These are phyloP conservation scores for Sesbania bispinosa DNA, from an alignment of 306 rosid species.

Conservation along the genomic window DNA sequence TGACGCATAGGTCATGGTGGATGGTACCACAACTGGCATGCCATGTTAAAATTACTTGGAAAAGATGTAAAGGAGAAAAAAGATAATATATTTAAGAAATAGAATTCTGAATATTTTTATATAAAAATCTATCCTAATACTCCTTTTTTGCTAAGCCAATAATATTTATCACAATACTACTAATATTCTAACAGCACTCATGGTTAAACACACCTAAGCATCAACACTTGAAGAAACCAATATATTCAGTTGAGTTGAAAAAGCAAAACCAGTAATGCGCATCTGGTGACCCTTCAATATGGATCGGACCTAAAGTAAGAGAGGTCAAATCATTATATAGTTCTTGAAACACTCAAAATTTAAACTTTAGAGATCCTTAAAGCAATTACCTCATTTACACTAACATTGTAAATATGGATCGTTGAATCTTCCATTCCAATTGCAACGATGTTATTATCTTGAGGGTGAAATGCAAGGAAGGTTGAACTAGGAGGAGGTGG, in stretches of 20 bases:
- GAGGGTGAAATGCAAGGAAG: conserved; percentile 60
- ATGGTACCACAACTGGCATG: no score
- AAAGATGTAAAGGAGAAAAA: no score
- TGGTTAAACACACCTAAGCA: conserved; percentile 54
- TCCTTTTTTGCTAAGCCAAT: neutral
- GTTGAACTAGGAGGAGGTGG: conserved; percentile 66
- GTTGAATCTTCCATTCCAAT: conserved; percentile 72
- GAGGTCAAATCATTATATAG: neutral
- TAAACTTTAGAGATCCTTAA: neutral
- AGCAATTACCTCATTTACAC: conserved; percentile 54
- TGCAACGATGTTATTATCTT: conserved; percentile 70
- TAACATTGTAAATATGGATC: conserved; percentile 58
- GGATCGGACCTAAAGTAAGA: conserved; percentile 39
- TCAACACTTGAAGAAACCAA: conserved; percentile 70
- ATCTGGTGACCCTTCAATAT: conserved; percentile 66
- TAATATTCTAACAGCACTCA: neutral
- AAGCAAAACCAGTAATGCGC: conserved; percentile 63
- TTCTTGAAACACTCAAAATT: conserved; percentile 11
- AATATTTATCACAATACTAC: neutral
- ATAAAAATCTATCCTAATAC: neutral
- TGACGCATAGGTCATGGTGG: no score
- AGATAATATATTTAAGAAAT: no score
- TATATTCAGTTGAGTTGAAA: conserved; percentile 50
- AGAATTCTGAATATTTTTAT: no score
- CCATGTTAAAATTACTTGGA: no score